These are phyloP conservation scores for Sphaerulina musiva DNA, from an alignment of 2,329 filamentous ascomycete species.

Conservation along the genomic window DNA sequence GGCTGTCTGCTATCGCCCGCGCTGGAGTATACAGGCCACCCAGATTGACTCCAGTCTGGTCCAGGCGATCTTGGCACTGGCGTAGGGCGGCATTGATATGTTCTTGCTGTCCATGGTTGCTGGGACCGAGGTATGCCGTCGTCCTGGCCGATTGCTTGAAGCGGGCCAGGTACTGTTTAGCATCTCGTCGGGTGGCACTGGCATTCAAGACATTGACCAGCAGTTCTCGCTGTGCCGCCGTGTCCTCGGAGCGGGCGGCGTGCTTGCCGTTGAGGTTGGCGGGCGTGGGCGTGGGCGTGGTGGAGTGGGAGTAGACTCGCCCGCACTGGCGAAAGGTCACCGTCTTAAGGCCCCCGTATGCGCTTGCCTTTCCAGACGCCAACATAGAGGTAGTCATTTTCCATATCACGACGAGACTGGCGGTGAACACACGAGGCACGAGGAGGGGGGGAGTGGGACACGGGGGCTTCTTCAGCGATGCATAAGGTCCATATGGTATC, in stretches of 20 bases:
- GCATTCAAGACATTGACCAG: conserved; percentile 81
- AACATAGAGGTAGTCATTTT: conserved; percentile 35
- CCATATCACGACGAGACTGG: conserved; percentile 22
- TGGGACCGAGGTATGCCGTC: conserved; percentile 34
- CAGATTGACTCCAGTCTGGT: conserved; percentile 52
- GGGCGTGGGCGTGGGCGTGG: conserved; percentile 3
- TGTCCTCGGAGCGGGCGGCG: conserved; percentile 20
- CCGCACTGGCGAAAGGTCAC: conserved; percentile 12
- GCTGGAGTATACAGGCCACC: conserved; percentile 55
- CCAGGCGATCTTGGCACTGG: conserved; percentile 26
- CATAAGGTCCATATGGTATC: background rate
- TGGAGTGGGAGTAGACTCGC: conserved; percentile 13
- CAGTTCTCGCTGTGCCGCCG: conserved; percentile 52
- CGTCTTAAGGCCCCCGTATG: conserved; percentile 25
- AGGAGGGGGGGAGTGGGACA: background rate
- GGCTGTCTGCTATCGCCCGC: conserved; percentile 52
- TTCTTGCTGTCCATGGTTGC: conserved; percentile 17
- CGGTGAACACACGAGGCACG: background rate
- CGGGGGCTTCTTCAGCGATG: background rate
- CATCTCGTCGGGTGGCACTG: conserved; percentile 86
- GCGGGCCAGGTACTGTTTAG: conserved; percentile 82
- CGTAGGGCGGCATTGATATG: conserved; percentile 22
- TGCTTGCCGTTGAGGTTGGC: conserved; percentile 22
- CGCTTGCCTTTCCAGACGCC: conserved; percentile 34
- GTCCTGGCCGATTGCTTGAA: conserved; percentile 51